Conservation (phyloP, 352 stramenopile genomes). For the Phytophthora sp. region DNA sequence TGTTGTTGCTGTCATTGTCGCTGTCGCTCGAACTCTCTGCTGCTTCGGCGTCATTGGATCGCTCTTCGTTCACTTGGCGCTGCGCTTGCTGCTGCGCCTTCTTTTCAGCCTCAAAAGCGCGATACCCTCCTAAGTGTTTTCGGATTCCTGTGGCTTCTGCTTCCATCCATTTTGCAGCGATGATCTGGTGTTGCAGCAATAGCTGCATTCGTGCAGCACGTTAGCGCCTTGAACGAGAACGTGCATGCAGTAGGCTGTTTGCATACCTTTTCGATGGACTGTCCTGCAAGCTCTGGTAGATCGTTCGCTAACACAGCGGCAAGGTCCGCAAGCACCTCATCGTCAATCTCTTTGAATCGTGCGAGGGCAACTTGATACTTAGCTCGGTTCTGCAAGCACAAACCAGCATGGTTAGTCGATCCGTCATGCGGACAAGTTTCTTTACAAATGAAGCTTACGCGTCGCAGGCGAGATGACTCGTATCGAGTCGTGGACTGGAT, state of each 20-base stretch:
- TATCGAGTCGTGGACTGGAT: slow-evolving; percentile 50
- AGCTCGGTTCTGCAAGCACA: slow-evolving; percentile 53
- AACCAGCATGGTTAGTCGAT: slow-evolving; percentile 1
- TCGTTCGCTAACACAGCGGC: slow-evolving; percentile 44
- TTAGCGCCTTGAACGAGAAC: too few species aligned
- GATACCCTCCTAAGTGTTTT: slow-evolving; percentile 26
- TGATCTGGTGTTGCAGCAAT: slow-evolving; percentile 38
- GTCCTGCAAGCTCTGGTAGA: slow-evolving; percentile 34
- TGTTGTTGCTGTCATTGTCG: slow-evolving; percentile 31
- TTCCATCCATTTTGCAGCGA: slow-evolving; percentile 35
- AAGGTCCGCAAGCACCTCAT: slow-evolving; percentile 54
- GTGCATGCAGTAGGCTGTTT: too few species aligned
- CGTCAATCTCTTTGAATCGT: slow-evolving; percentile 73
- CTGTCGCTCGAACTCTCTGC: slow-evolving; percentile 1
- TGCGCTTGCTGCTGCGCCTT: slow-evolving; percentile 8
- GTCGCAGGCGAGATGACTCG: slow-evolving; percentile 54
- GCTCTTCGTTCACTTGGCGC: slow-evolving; percentile 6
- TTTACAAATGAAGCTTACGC: slow-evolving; percentile 38
- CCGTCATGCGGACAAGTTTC: neutral
- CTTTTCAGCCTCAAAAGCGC: slow-evolving; percentile 9
- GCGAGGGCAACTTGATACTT: slow-evolving; percentile 64
- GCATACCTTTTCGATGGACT: slow-evolving; percentile 51
- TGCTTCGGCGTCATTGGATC: slow-evolving; percentile 10
- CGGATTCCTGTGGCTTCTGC: slow-evolving; percentile 23
- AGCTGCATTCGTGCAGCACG: too few species aligned